These are phyloP conservation scores for Sordariomycetes sp. DNA, from an alignment of 2,329 filamentous ascomycete species.

Conservation along the genomic window DNA sequence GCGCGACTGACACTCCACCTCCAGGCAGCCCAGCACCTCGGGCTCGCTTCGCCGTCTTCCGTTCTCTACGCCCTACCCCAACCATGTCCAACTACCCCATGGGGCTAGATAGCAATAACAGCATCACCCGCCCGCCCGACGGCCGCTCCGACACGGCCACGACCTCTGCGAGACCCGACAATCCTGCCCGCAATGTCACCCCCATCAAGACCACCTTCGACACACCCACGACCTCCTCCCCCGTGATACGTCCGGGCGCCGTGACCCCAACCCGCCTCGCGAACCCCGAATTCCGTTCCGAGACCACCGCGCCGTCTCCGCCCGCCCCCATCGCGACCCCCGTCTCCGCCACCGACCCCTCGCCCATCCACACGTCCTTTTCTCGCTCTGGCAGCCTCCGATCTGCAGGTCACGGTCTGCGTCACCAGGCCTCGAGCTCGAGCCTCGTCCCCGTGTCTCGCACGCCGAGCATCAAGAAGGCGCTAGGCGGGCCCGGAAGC, in stretches of 20 bases:
- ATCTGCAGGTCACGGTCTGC: constrained; percentile 11
- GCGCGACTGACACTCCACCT: not conserved
- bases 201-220: not conserved
- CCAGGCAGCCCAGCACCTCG: not conserved
- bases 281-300: not conserved
- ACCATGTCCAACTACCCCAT: not conserved
- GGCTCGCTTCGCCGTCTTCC: not conserved
- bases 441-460: constrained; percentile 39
- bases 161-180: not conserved
- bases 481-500: constrained; percentile 33
- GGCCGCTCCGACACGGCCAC: not conserved
- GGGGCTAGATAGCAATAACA: not conserved
- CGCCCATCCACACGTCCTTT: not conserved
- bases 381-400: not conserved
- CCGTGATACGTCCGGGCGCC: not conserved
- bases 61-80: not conserved
- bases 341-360: not conserved
- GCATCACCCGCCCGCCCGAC: not conserved
- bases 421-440: constrained; percentile 26
- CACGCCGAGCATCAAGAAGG: constrained; percentile 49
- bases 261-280: not conserved
- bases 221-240: not conserved
- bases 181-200: not conserved
- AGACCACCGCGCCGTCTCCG: not conserved
- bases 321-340: not conserved